phyloP scores from a whole-genome alignment of 805 yeast genomes.

The Lipomyces lipofer region DNA sequence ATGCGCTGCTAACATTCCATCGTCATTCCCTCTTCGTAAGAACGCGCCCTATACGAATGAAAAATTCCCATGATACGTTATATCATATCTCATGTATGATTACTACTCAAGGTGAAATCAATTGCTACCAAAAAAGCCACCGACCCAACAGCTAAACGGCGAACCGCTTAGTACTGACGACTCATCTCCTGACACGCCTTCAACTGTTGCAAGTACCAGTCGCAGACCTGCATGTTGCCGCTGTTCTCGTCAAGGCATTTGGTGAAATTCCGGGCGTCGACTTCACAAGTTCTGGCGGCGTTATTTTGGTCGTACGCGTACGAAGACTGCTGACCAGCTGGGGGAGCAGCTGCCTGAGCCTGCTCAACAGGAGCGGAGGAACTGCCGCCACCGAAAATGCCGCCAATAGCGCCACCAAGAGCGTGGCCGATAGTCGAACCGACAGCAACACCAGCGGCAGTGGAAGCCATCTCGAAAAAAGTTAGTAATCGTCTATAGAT shows the following conservation, averaged over 20 bases:
- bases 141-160: too few species aligned
- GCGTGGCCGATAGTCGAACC: slow-evolving; percentile 98
- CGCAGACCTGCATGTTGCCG: slow-evolving; percentile 97
- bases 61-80: too few species aligned
- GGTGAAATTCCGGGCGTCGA: slow-evolving; percentile 91
- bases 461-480: slow-evolving; percentile 79
- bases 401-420: slow-evolving; percentile 88
- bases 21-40: too few species aligned
- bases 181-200: slow-evolving; percentile 97
- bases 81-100: too few species aligned
- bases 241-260: slow-evolving; percentile 90
- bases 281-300: slow-evolving; percentile 70
- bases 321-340: slow-evolving; percentile 39
- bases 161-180: slow-evolving; percentile 70
- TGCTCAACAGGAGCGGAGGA: slow-evolving; percentile 54
- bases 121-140: too few species aligned
- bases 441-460: slow-evolving; percentile 99
- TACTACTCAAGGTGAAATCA: too few species aligned
- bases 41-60: too few species aligned
- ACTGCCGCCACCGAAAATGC: slow-evolving; percentile 81
- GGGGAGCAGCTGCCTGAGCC: slow-evolving; percentile 50
- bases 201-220: slow-evolving; percentile 93
- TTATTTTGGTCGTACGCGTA: slow-evolving; percentile 46
- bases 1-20: too few species aligned
- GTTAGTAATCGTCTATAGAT: not conserved